These are phyloP conservation scores for Blastocystis sp. DNA, from an alignment of 352 stramenopile species.

Conservation along the genomic window DNA sequence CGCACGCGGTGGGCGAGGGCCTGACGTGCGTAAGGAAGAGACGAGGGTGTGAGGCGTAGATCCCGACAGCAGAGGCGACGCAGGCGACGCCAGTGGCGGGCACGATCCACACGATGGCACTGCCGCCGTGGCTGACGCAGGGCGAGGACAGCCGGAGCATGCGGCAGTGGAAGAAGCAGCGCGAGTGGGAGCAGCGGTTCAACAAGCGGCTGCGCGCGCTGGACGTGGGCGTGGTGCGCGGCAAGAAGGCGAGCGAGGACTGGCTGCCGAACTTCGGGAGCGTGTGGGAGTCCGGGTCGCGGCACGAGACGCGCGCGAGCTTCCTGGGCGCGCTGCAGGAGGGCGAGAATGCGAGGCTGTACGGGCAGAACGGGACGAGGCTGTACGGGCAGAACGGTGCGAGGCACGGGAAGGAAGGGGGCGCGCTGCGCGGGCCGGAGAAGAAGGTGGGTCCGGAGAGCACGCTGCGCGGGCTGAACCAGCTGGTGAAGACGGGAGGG, in stretches of 20 bases:
- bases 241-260: conserved; percentile 14
- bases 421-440: not conserved
- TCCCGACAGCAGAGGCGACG: not conserved
- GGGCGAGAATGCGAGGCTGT: not conserved
- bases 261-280: conserved; percentile 68
- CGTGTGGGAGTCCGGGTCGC: conserved; percentile 52
- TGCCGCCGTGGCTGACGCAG: conserved; percentile 42
- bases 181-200: conserved; percentile 28
- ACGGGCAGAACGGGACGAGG: not conserved
- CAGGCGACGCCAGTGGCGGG: not conserved
- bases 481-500: conserved; percentile 5
- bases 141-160: conserved; percentile 2
- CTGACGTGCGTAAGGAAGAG: conserved; percentile 24
- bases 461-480: not conserved
- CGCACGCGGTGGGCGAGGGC: not conserved
- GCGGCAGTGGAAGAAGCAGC: conserved; percentile 44
- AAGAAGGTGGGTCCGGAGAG: conserved; percentile 22
- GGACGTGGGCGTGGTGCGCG: conserved; percentile 51
- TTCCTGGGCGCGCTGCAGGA: not conserved
- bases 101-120: conserved; percentile 22
- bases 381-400: not conserved
- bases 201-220: conserved; percentile 34
- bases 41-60: not conserved
- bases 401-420: not conserved
- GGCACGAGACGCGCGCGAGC: not conserved